phyloP scores from a whole-genome alignment of 192 early-diverging fungal species.

The Kickxella alabastrina region DNA sequence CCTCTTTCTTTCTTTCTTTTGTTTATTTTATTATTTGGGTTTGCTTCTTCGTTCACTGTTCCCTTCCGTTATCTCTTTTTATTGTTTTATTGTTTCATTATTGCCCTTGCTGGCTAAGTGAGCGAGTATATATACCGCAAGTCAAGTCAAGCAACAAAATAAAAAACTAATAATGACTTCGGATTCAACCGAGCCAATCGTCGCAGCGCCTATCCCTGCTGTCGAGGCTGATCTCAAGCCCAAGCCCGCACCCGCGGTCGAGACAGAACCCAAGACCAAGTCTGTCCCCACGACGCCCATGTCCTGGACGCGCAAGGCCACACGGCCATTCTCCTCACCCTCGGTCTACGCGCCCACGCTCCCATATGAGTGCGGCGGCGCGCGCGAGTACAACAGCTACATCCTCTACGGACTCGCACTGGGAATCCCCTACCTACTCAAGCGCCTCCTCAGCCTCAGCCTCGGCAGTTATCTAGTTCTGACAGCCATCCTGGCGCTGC shows the following conservation, averaged over 20 bases:
- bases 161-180: neutral
- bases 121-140: neutral
- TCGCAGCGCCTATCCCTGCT: neutral
- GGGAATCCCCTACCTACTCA: constrained; percentile 64
- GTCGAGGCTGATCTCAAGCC: constrained; percentile 3
- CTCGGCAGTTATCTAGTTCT: constrained; percentile 61
- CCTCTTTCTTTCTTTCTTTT: constrained; percentile 1
- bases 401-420: constrained; percentile 59
- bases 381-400: constrained; percentile 73
- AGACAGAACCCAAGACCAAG: too few species aligned
- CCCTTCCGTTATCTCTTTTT: neutral
- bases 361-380: constrained; percentile 82
- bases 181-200: neutral
- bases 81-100: neutral
- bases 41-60: neutral
- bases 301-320: constrained; percentile 13
- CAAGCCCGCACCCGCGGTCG: too few species aligned
- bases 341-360: constrained; percentile 42
- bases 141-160: neutral
- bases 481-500: constrained; percentile 59
- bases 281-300: neutral
- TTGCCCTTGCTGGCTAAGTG: neutral
- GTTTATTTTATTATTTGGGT: neutral
- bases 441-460: constrained; percentile 61
- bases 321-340: constrained; percentile 35